Base-by-base conservation (phyloP, 441 rosid species). In the Erysimum pusillum region DNA sequence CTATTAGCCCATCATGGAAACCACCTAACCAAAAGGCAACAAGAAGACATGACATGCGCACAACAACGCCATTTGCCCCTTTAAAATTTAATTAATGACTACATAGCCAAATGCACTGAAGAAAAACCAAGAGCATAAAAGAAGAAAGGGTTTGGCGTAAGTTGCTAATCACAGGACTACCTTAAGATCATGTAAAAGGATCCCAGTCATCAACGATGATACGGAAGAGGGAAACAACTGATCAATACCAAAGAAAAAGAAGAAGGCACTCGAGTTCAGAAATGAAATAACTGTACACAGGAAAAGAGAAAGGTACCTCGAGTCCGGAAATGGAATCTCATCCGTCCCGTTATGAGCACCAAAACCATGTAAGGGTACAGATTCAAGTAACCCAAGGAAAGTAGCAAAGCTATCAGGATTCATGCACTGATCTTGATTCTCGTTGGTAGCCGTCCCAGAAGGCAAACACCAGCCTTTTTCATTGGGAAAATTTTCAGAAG, bases 341-440 rank as follows among this genome's bases (percentile, higher is more conserved):
- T 84, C 81, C 34, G 99, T 82, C 82, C 87, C 89, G 74, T 85
- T 62, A 83, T 80, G 80, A 75, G 88, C 89, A 84, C 84, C 87
- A 77, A 81, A 69, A 79, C 85, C 94, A 77, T 85, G 91, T 69
- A 90, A 89, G 59, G 98, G 92, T 81, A 93, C 85, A 31, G 98
- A 93, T 81, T 89, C 96, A 75, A 92, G 96, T 84, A 95, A 81
- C 69, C 92, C 92, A 76, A 95, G 90, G 81, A 93, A 88, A 84
- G 76, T 87, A 71, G 92, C 79, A 82, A 95, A 95, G 80, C 85
- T 88, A 67, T 93, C 90, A 36, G 87, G 87, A 82, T 89, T 90
- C 64, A 79, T 79, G 77, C 98, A 93, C 86, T 85, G 91, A 83
- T 85, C 92, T 82, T 88, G 82, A 76, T 57, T 79, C 72, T 90